Evolutionary conservation across 768 basidiomycete genomes (phyloP).

Genomic region (Lepiota venenata): DNA sequence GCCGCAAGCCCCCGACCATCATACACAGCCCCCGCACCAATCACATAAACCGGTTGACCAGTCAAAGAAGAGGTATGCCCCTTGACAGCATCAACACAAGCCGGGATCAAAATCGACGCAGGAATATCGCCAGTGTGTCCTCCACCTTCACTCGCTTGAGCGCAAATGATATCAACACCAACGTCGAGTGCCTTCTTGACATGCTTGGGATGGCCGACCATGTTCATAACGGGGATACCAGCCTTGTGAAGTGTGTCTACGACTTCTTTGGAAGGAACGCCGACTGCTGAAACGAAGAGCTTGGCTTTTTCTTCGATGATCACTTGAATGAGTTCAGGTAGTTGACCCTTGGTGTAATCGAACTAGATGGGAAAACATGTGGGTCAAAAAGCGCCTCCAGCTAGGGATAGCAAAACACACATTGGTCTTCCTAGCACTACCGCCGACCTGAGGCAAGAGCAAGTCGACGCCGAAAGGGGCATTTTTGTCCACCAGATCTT

Average conservation of each 20-base stretch:
- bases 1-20: conserved; percentile 87
- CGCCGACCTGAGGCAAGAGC: conserved; percentile 83
- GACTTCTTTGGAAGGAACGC: conserved; percentile 77
- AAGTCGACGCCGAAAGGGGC: conserved; percentile 91
- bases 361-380: conserved; percentile 37
- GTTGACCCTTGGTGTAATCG: conserved; percentile 87
- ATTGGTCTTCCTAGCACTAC: conserved; percentile 88
- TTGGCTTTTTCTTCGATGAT: conserved; percentile 89
- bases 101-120: conserved; percentile 85
- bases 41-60: conserved; percentile 78
- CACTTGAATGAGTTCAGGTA: conserved; percentile 80
- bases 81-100: conserved; percentile 81
- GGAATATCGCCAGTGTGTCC: conserved; percentile 86
- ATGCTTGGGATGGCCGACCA: conserved; percentile 96
- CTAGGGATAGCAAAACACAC: conserved; percentile 32
- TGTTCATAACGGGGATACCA: conserved; percentile 89
- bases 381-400: conserved; percentile 2
- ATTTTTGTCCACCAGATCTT: conserved; percentile 66
- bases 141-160: conserved; percentile 91
- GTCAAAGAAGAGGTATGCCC: conserved; percentile 77
- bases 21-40: conserved; percentile 91
- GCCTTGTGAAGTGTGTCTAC: conserved; percentile 83
- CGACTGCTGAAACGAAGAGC: conserved; percentile 90
- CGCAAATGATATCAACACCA: conserved; percentile 92
- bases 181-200: conserved; percentile 75